Base-by-base conservation (phyloP, 768 basidiomycete genomes). In the Asterophora lycoperdoides region DNA sequence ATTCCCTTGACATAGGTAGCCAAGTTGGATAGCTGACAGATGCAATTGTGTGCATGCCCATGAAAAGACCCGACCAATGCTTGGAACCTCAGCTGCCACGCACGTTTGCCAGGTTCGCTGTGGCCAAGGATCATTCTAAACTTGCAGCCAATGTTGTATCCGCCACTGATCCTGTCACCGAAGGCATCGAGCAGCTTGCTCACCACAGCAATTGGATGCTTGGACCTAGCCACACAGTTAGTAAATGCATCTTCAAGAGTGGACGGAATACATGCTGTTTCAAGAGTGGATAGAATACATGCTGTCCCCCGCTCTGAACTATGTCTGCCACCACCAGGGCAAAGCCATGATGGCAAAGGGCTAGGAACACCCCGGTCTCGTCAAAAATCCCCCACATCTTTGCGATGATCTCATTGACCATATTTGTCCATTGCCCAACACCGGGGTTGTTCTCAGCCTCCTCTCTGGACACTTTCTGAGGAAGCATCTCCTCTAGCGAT, bases 41-140 rank as follows among this genome's bases (percentile, higher is more conserved):
- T n/a, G n/a, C n/a, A n/a, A n/a, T 63, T 65, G 41, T 65, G 64
- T 0, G 64, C 62, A 45, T 64, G 59, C 1, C 61, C 61, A 40
- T 64, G 61, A 44, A 66, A 63, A 5, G 49, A 28, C 0, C 55
- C n/a, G n/a, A n/a, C n/a, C n/a, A n/a, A n/a, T n/a, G n/a, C n/a
- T n/a, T n/a, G n/a, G n/a, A n/a, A n/a, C 54, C 0, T 63, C 60
- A 13, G 62, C 1, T 48, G 48, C 0, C 35, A 44, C 1, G 45
- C 55, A 1, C 34, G 15, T n/a, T 39, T 28, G 7, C 58, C 60
- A 17, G 66, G 59, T 0, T 37, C 20, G 33, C 62, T 64, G 7
- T 37, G 34, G 0, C 17, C 10, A 8, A 65, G 56, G 0, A 62
- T 66, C n/a, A 49, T 64, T 26, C 41, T 36, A 29, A 66, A 65